Base-by-base conservation (phyloP, 1,284 basidiomycete genomes). In the Ganoderma multipileum region DNA sequence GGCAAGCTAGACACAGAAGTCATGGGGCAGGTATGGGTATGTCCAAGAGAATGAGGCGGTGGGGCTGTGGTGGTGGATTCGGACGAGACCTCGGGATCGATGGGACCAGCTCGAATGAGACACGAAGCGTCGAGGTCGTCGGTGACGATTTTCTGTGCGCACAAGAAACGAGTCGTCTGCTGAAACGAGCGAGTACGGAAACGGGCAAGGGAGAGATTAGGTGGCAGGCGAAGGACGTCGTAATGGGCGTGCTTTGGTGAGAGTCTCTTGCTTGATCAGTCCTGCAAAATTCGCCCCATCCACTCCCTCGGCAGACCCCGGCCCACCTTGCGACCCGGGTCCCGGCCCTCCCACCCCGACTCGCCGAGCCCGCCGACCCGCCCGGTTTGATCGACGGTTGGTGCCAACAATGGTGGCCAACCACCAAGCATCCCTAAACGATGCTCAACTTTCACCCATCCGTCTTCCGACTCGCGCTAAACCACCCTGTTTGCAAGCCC, bases 1-100 rank as follows among this genome's bases (percentile, higher is more conserved):
- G 91, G 83, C 65, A 93, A 86, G 74, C 86, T 81, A n/a, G 79
- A 79, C 30, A 76, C 71, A 54, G 78, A 76, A 57, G 77, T 70
- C 78, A 79, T 80, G 47, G 23, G 58, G 70, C 28, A 47, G 54
- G 65, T 64, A 38, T 60, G 58, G 38, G 18, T 39, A 60, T 26
- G 41, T 64, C 44, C 38, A 44, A 26, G 16, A 58, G 33, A 23
- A 36, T n/a, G 55, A 33, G 55, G 20, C 7, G 14, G n/a, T 14
- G 55, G 20, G 30, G 55, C 6, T 30, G 20, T 20, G 18, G 33
- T 38, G 20, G 30, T 28, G 33, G 33, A 4, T 23, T 38, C 20
- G 59, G 33, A 33, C 33, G 60, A 36, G 47, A 30, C 39, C 60
- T 68, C 54, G 57, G 59, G 61, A 70, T 71, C 67, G 72, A 71